Percentiles rank a stretch among this genome's conserved stretches.
Conservation (phyloP, 2,329 filamentous ascomycete genomes). For the Lomentospora prolificans region DNA sequence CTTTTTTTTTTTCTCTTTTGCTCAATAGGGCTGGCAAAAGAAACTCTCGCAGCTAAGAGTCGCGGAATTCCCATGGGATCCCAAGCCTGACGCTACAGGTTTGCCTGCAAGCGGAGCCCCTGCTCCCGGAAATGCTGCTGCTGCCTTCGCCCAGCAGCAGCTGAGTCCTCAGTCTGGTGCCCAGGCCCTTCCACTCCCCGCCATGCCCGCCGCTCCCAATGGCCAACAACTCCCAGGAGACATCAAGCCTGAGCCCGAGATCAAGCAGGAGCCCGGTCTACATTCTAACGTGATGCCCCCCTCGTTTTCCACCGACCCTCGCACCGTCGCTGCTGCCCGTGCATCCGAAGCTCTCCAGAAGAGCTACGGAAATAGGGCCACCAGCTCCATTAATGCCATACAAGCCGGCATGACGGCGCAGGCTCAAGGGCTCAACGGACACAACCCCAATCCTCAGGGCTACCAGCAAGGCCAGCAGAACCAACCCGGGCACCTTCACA, state of each 20-base stretch:
- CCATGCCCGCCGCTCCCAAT: not conserved
- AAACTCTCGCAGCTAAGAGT: slow-evolving; percentile 79
- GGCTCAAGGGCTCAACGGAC: slow-evolving; percentile 13
- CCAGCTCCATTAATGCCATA: slow-evolving; percentile 56
- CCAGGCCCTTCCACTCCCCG: slow-evolving; percentile 17
- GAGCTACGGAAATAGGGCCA: slow-evolving; percentile 54
- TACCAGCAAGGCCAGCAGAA: slow-evolving; percentile 19
- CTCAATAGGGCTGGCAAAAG: slow-evolving; percentile 75
- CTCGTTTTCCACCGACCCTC: slow-evolving; percentile 10
- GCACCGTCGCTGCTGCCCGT: slow-evolving; percentile 38
- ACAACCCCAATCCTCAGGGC: slow-evolving; percentile 1
- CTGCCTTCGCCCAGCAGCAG: slow-evolving; percentile 20
- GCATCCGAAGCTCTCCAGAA: slow-evolving; percentile 47
- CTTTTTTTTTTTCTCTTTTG: not conserved
- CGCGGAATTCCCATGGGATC: slow-evolving; percentile 92
- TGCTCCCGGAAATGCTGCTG: slow-evolving; percentile 20
- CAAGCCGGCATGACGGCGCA: slow-evolving; percentile 30
- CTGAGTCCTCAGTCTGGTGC: slow-evolving; percentile 9
- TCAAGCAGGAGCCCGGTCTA: slow-evolving; percentile 39
- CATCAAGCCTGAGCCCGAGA: slow-evolving; percentile 32
- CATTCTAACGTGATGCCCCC: slow-evolving; percentile 22
- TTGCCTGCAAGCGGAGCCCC: slow-evolving; percentile 11
- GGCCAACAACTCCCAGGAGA: slow-evolving; percentile 19
- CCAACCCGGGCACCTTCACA: slow-evolving; percentile 22
- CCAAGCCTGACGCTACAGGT: slow-evolving; percentile 39